Evolutionary conservation across 108 stramenopile species (phyloP).

Genomic region (Nitzschia putrida): DNA sequence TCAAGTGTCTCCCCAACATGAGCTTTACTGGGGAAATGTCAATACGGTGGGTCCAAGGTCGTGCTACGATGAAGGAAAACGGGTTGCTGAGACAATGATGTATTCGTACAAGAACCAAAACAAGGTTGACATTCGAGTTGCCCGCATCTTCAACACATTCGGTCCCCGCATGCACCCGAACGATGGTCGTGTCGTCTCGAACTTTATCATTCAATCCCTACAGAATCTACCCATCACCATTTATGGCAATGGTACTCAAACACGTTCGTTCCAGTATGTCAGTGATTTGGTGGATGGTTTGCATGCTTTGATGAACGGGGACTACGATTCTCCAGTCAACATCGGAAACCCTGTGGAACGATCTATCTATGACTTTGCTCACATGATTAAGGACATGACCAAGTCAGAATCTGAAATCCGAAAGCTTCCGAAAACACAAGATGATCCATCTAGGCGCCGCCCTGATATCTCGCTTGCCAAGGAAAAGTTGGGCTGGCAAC

Average conservation of each 20-base stretch:
- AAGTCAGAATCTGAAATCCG: constrained; percentile 69
- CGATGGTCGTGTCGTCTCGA: constrained; percentile 97
- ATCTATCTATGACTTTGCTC: constrained; percentile 91
- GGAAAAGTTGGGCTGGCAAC: constrained; percentile 89
- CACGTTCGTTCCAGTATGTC: constrained; percentile 98
- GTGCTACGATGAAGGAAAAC: constrained; percentile 99
- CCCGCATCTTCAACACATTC: constrained; percentile 99
- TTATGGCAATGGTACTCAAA: constrained; percentile 96
- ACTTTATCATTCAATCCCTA: constrained; percentile 98
- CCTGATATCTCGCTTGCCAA: constrained; percentile 95
- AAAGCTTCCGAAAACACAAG: constrained; percentile 71
- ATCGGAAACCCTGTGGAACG: constrained; percentile 98
- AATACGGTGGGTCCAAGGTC: constrained; percentile 96
- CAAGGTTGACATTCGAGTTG: constrained; percentile 93
- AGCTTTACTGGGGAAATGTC: constrained; percentile 98
- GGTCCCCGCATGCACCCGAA: constrained; percentile 99
- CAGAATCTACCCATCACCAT: constrained; percentile 95
- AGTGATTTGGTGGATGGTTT: constrained; percentile 97
- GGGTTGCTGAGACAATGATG: constrained; percentile 99
- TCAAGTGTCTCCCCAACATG: constrained; percentile 92
- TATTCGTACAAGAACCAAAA: constrained; percentile 93
- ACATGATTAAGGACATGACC: constrained; percentile 77
- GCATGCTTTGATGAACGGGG: constrained; percentile 93
- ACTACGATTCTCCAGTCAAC: constrained; percentile 92
- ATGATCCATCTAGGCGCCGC: constrained; percentile 94